phyloP scores from a whole-genome alignment of 1,284 basidiomycete genomes.

The Lignosus rhinocerotis region DNA sequence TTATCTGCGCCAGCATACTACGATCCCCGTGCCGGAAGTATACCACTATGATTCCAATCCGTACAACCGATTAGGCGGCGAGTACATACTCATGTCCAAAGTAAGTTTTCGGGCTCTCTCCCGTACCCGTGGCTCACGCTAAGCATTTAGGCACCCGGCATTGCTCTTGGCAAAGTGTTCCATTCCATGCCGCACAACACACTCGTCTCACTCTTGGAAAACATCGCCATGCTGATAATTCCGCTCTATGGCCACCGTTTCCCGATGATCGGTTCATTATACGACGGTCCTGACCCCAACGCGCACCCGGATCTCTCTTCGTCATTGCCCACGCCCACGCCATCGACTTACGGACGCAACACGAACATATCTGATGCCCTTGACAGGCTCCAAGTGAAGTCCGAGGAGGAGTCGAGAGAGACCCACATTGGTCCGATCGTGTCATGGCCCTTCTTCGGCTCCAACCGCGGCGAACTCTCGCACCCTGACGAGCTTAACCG shows the following conservation, averaged over 20 bases:
- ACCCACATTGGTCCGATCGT: conserved; percentile 76
- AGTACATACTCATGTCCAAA: conserved; percentile 84
- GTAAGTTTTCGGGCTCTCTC: conserved; percentile 39
- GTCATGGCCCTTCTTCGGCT: conserved; percentile 86
- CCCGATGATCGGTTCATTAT: conserved; percentile 68
- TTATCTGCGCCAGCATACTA: conserved; percentile 67
- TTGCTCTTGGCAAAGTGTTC: conserved; percentile 67
- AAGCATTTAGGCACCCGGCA: conserved; percentile 58
- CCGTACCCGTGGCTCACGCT: neutral
- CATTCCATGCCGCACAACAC: conserved; percentile 64
- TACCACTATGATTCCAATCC: conserved; percentile 79
- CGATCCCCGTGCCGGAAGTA: conserved; percentile 70
- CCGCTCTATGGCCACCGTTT: conserved; percentile 78
- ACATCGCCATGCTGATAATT: conserved; percentile 64
- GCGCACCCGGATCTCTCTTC: conserved; percentile 23
- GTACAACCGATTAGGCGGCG: conserved; percentile 77
- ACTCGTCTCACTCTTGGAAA: conserved; percentile 62
- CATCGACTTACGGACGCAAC: conserved; percentile 21
- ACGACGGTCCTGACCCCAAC: conserved; percentile 51
- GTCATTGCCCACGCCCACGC: conserved; percentile 33
- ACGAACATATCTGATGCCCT: conserved; percentile 21
- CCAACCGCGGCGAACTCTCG: conserved; percentile 67
- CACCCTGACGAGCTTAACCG: conserved; percentile 71
- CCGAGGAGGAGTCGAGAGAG: conserved; percentile 29
- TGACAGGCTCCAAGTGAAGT: conserved; percentile 11